These are phyloP conservation scores for Dillenia turbinata DNA, from an alignment of 164 flowering plant species.

Conservation along the genomic window DNA sequence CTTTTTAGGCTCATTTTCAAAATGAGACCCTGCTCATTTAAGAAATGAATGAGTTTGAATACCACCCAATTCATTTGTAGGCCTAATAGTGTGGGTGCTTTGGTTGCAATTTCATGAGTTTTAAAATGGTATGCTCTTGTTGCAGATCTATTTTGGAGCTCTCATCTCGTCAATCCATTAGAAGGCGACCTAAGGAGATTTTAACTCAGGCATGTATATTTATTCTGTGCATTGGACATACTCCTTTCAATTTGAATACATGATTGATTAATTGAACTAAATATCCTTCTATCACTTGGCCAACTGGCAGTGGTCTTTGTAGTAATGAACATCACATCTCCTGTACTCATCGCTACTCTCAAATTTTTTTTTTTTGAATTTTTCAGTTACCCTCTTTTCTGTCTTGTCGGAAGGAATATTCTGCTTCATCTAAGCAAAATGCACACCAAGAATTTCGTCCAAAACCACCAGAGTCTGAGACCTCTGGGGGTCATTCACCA, in stretches of 20 bases:
- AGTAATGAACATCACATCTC: too few relatives aligned
- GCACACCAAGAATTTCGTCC: slow-evolving; percentile 25
- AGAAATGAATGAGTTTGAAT: too few relatives aligned
- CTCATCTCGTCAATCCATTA: slow-evolving; percentile 23
- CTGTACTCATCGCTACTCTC: too few relatives aligned
- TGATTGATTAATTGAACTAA: background rate
- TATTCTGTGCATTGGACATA: background rate
- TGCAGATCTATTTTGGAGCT: slow-evolving; percentile 47
- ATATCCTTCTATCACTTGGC: background rate
- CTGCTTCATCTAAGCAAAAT: slow-evolving; percentile 30
- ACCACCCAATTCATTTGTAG: too few relatives aligned
- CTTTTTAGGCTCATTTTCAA: too few relatives aligned
- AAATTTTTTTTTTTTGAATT: background rate
- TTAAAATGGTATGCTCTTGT: background rate
- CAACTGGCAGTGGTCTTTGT: too few relatives aligned
- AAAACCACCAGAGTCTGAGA: slow-evolving; percentile 28
- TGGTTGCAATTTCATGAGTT: too few relatives aligned
- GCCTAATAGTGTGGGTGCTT: too few relatives aligned
- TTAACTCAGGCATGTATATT: slow-evolving; percentile 34
- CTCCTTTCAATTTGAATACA: background rate
- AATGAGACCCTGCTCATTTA: too few relatives aligned
- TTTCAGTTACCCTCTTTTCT: slow-evolving; percentile 40
- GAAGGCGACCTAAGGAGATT: slow-evolving; percentile 28
- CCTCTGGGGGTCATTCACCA: slow-evolving; percentile 17
- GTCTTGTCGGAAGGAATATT: slow-evolving; percentile 47